Evolutionary conservation across 345 rosid genomes (phyloP).

Genomic region (Lepidium sativum): DNA sequence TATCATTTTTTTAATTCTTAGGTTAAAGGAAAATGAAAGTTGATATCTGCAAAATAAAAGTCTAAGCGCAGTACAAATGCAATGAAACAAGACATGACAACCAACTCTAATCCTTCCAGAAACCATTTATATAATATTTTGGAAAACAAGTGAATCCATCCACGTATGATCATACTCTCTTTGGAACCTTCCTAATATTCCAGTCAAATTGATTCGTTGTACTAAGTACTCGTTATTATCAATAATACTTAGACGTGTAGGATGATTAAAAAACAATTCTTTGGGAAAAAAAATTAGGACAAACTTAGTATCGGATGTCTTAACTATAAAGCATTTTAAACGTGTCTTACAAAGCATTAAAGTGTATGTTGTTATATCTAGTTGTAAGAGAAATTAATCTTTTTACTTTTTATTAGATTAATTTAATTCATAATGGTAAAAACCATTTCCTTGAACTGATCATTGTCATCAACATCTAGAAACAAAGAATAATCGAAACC

Average conservation of each 20-base stretch:
- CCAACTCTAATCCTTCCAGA: neutral
- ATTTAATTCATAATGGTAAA: neutral
- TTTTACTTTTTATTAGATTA: neutral
- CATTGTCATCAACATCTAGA: slow-evolving; percentile 2
- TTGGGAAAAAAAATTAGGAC: neutral
- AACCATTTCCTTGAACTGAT: neutral
- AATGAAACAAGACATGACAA: neutral
- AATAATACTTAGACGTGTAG: neutral
- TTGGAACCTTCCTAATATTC: slow-evolving; percentile 17
- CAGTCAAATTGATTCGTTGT: slow-evolving; percentile 20
- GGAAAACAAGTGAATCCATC: neutral
- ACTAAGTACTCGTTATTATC: neutral
- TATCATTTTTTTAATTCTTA: neutral
- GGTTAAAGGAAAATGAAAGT: neutral
- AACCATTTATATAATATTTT: neutral
- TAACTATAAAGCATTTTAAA: neutral
- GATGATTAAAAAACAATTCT: neutral
- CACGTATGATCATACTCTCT: slow-evolving; percentile 11
- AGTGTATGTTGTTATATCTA: neutral
- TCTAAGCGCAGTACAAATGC: neutral
- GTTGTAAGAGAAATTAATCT: neutral
- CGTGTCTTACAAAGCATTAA: neutral
- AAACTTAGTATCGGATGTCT: neutral
- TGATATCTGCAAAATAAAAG: neutral
- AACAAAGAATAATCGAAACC: neutral